Base-by-base conservation (phyloP, 306 rosid genomes). In the Comarum palustre region DNA sequence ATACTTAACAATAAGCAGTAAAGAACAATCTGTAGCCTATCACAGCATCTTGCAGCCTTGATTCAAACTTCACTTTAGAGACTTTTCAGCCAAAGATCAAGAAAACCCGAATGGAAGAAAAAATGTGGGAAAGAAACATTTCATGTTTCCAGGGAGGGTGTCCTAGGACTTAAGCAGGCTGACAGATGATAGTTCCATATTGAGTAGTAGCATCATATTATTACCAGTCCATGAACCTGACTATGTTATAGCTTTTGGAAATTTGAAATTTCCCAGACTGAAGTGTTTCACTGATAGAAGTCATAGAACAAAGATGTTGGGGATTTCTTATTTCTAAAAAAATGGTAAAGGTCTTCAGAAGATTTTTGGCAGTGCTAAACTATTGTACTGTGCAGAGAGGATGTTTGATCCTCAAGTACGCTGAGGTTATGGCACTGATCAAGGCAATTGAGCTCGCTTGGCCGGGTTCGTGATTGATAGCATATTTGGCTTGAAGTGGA, bases 91-190 rank as follows among this genome's bases (percentile, higher is more conserved):
- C 4, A 14, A 12, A 3, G 17, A 14, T 17, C 72, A 14, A 19
- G 63, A 24, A 82, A 45, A 15, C 78, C 78, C 0, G 82, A 88
- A 20, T 86, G 90, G 93, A 74, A 74, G 54, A 82, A 39, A 82
- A 39, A 74, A 80, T 84, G 81, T 68, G 77, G 78, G 90, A 87
- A 7, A 84, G 81, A 12, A 88, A 86, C 47, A 87, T 63, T 88
- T 86, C 78, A 4, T 84, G 5, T 67, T 82, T 71, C 73, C 73
- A 51, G 86, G 90, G 9, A 88, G 88, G 46, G 43, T 78, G 67
- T 60, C 78, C 42, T 85, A 55, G 74, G 90, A 85, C 73, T 83
- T 77, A 29, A 79, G 87, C 12, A 83, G 92, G 71, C n/a, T 0
- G 59, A 32, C 80, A 20, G 88, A 83, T 0, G 14, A 70, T 8